Base-by-base conservation (phyloP, 768 basidiomycete genomes). In the Naganishia vishniacii region DNA sequence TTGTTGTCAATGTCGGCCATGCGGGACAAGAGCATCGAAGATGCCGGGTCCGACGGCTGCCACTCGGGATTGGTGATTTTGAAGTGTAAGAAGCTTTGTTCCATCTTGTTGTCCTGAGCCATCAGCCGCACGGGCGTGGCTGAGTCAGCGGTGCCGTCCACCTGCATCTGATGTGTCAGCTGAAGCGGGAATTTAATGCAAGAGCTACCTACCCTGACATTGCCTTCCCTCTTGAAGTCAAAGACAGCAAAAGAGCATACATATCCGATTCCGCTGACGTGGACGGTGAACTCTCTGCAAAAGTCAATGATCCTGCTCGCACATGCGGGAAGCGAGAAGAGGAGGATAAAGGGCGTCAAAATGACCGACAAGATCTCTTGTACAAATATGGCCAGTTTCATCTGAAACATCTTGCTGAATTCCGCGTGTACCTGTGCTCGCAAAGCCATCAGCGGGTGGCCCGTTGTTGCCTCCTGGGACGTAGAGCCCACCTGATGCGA, bases 201-300 rank as follows among this genome's bases (percentile, higher is more conserved):
- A 44, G 28, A 34, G 47, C 42, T 5, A 49, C 82, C 58, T 60
- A 88, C 88, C 82, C 88, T 91, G 75, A 91, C 82, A 75, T 93
- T 93, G 0, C 92, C 91, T 67, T 95, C 91, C 61, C 91, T 80
- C 79, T 91, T 86, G 76, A 99, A 98, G 75, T 98, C 93, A 75
- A 99, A 99, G 65, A 94, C 93, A 3, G 95, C 95, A 77, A 98
- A 99, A 62, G 89, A 92, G 73, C 95, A 98, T 20, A 99, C 89
- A 71, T 95, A 94, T 4, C 95, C 95, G 1, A 95, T 83, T 0
- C 93, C 91, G 65, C 97, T 93, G 23, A 99, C 88, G 76, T 98
- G 94, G 0, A 99, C 88, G 0, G 91, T 88, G 74, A 97, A 99
- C 77, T 98, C 94, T 32, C 94, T 85, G 83, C 99, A 98, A 75